phyloP scores from a whole-genome alignment of 768 basidiomycete species.

The Pholiota conissans region DNA sequence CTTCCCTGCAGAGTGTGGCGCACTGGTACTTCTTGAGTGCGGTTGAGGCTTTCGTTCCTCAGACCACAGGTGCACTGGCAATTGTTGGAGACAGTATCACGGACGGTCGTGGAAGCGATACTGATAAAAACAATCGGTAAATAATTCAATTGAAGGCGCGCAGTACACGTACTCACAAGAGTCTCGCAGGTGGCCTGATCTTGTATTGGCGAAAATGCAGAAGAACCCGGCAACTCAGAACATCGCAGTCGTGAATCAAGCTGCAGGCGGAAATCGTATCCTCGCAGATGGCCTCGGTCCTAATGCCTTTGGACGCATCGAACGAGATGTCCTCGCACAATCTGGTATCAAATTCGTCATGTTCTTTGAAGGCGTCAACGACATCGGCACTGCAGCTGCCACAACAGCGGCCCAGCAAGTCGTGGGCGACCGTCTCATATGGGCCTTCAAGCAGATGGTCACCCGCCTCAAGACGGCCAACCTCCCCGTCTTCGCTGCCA shows the following conservation, averaged over 20 bases:
- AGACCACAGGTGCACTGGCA: constrained; percentile 29
- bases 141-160: background rate
- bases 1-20: constrained; percentile 27
- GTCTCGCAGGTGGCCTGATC: constrained; percentile 45
- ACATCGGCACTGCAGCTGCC: constrained; percentile 43
- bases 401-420: constrained; percentile 33
- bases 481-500: constrained; percentile 47
- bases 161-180: background rate
- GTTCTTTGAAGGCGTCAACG: constrained; percentile 57
- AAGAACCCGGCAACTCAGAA: constrained; percentile 27
- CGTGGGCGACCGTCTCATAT: constrained; percentile 41
- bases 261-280: constrained; percentile 52
- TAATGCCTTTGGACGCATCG: constrained; percentile 45
- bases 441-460: constrained; percentile 45
- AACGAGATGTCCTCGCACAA: constrained; percentile 50
- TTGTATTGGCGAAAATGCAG: constrained; percentile 42
- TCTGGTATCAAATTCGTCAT: constrained; percentile 45
- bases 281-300: constrained; percentile 50
- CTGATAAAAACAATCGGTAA: constrained; percentile 45
- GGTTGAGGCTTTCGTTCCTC: constrained; percentile 39
- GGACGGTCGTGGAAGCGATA: constrained; percentile 47
- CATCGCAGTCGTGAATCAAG: constrained; percentile 49
- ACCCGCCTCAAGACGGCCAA: constrained; percentile 39
- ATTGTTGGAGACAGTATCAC: constrained; percentile 56
- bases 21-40: constrained; percentile 47